A percentile compares a stretch with the other conserved stretches of the same genome.
Evolutionary conservation across 768 basidiomycete genomes (phyloP).

Genomic region (Naganishia friedmannii): DNA sequence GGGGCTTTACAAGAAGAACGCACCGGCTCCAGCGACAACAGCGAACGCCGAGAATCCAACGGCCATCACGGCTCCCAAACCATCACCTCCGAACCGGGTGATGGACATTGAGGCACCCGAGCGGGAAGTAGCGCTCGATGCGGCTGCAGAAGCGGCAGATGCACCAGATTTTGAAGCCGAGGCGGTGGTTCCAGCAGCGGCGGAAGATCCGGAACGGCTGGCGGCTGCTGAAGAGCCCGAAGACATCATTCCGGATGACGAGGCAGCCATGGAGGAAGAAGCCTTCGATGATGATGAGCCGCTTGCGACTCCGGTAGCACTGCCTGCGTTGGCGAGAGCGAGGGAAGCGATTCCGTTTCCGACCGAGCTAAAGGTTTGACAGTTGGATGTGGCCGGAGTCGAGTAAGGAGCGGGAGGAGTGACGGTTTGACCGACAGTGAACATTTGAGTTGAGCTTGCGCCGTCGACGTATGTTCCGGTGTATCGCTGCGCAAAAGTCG

Average conservation of each 20-base stretch:
- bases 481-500: slow-evolving; percentile 53
- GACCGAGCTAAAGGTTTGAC: slow-evolving; percentile 35
- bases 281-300: slow-evolving; percentile 23
- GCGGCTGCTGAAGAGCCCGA: background rate
- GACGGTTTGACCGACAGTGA: slow-evolving; percentile 51
- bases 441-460: slow-evolving; percentile 36
- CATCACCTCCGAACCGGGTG: slow-evolving; percentile 10
- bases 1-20: slow-evolving; percentile 20
- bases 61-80: background rate
- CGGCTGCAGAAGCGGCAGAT: background rate
- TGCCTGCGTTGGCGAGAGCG: slow-evolving; percentile 11
- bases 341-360: slow-evolving; percentile 16
- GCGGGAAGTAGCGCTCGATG: background rate
- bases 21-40: slow-evolving; percentile 20
- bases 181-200: background rate
- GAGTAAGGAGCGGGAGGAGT: slow-evolving; percentile 44
- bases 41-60: slow-evolving; percentile 24
- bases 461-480: slow-evolving; percentile 49
- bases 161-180: background rate
- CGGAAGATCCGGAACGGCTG: slow-evolving; percentile 15
- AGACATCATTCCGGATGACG: background rate
- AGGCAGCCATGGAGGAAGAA: background rate
- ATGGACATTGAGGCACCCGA: background rate
- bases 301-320: slow-evolving; percentile 15
- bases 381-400: slow-evolving; percentile 53